These are phyloP conservation scores for Geotrichum candidum DNA, from an alignment of 1,139 yeast genomes.

Conservation along the genomic window DNA sequence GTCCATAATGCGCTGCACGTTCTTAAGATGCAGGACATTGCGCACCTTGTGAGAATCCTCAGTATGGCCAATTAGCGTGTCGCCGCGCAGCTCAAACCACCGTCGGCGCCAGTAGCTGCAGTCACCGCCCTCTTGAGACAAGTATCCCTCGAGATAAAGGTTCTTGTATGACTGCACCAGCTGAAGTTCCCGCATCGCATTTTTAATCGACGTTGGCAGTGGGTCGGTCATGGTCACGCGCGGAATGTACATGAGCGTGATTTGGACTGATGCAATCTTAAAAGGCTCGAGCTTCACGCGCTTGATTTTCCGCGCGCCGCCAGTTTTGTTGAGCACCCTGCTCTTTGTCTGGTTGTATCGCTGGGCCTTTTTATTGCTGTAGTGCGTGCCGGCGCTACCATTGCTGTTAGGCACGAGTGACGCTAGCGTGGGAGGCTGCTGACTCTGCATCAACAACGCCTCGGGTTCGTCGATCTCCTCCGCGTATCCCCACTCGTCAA, in stretches of 20 bases:
- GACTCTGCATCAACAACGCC: neutral
- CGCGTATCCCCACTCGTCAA: slow-evolving; percentile 67
- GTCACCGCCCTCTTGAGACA: slow-evolving; percentile 79
- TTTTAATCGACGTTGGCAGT: slow-evolving; percentile 43
- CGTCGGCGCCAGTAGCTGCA: slow-evolving; percentile 61
- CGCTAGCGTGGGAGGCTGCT: slow-evolving; percentile 4
- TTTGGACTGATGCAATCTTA: slow-evolving; percentile 59
- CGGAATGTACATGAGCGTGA: slow-evolving; percentile 69
- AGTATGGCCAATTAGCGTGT: slow-evolving; percentile 57
- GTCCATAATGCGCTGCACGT: slow-evolving; percentile 10
- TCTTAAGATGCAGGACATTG: slow-evolving; percentile 53
- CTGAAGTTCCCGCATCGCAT: slow-evolving; percentile 27
- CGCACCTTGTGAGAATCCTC: slow-evolving; percentile 53
- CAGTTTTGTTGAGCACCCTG: neutral
- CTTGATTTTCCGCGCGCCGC: slow-evolving; percentile 4
- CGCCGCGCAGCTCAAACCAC: slow-evolving; percentile 54
- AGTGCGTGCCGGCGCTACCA: slow-evolving; percentile 11
- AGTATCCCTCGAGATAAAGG: slow-evolving; percentile 43
- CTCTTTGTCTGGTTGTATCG: slow-evolving; percentile 3
- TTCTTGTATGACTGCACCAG: slow-evolving; percentile 23
- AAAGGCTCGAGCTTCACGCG: slow-evolving; percentile 41
- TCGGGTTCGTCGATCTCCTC: slow-evolving; percentile 10
- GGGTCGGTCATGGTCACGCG: slow-evolving; percentile 38
- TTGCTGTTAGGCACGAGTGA: slow-evolving; percentile 10
- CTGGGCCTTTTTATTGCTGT: slow-evolving; percentile 1